Base-by-base conservation (phyloP, 2,329 filamentous ascomycete species). In the Diaporthe sp. region DNA sequence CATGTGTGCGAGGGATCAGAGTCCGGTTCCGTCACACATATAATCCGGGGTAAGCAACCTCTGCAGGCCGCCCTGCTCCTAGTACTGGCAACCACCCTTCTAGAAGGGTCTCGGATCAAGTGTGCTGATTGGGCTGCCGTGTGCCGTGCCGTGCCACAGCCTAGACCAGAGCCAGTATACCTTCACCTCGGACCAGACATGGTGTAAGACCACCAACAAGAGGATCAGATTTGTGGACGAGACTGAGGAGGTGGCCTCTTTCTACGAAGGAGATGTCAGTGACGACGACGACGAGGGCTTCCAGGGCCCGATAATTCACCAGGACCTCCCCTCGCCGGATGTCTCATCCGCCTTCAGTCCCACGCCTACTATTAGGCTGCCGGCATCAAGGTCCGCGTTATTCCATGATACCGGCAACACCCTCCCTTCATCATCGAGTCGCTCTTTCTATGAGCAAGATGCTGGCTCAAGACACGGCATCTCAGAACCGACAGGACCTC, bases 1-100 rank as follows among this genome's bases (percentile, higher is more conserved):
- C 55, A 60, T 75, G 73, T 57, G 58, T 75, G 40, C 58, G 70
- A 47, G 73, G 55, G 15, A 61, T 73, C 35, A 75, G 66, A 25
- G 61, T 75, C 52, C 73, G 73, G 22, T 75, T 75, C 61, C 73
- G 73, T 15, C 70, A 75, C 42, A 73, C 52, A 9, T 75, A 60
- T 42, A 72, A 72, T 57, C 70, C 73, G 30, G 47, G 73, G 73
- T 68, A 47, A 75, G 70, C 33, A 38, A 33, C 33, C 58, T 19
- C 57, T 13, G 17, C 19, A 42, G 25, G 22, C 55, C 28, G 12
- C 13, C 12, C n/a, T 30, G 40, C 5, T 13, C 47, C 60, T 25
- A 47, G 22, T 50, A 40, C 40, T 35, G 33, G 55, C 17, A 35
- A 4, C 19, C 25, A 47, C 2, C 50, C 50, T 28, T 54, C 25